A percentile compares a stretch with the other conserved stretches of the same genome.
Conservation (phyloP, 371 early-diverging fungal genomes). For the Mortierella sp. region DNA sequence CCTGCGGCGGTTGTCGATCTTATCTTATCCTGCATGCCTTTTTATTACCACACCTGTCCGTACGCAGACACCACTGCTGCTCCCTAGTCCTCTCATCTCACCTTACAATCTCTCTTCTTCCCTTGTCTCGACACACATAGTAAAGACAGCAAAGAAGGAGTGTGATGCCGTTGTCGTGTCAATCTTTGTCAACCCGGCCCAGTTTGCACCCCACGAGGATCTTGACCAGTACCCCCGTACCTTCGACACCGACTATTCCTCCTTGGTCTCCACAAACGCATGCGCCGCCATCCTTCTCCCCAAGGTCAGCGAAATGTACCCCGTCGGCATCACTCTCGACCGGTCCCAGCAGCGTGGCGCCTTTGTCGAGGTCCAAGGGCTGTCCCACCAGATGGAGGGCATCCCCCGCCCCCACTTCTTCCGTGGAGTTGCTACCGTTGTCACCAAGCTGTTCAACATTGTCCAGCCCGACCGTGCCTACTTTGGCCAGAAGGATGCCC, state of each 20-base stretch:
- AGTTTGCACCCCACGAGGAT: slow-evolving; percentile 97
- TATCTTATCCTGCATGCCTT: too few relatives aligned
- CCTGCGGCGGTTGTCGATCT: too few relatives aligned
- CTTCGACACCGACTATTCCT: slow-evolving; percentile 77
- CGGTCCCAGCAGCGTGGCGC: slow-evolving; percentile 84
- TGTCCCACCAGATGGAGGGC: slow-evolving; percentile 94
- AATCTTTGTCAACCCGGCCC: slow-evolving; percentile 98
- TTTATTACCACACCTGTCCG: too few relatives aligned
- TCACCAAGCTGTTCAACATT: slow-evolving; percentile 93
- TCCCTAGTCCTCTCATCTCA: background rate
- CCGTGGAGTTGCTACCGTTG: slow-evolving; percentile 97
- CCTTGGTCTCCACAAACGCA: slow-evolving; percentile 63
- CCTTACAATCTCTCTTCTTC: background rate
- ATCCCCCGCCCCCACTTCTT: slow-evolving; percentile 95
- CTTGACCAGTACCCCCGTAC: slow-evolving; percentile 93
- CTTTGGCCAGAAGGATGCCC: slow-evolving; percentile 98
- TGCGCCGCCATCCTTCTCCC: slow-evolving; percentile 85
- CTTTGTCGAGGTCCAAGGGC: slow-evolving; percentile 93
- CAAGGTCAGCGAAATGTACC: slow-evolving; percentile 92
- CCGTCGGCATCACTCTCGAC: slow-evolving; percentile 86
- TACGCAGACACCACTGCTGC: too few relatives aligned
- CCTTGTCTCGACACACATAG: slow-evolving; percentile 40
- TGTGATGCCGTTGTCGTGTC: slow-evolving; percentile 84
- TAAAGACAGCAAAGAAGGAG: slow-evolving; percentile 68
- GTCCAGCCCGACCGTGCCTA: slow-evolving; percentile 86